A percentile compares a stretch with the other conserved stretches of the same genome.
phyloP scores from a whole-genome alignment of 1,284 basidiomycete species.

The Fomitopsis betulina region DNA sequence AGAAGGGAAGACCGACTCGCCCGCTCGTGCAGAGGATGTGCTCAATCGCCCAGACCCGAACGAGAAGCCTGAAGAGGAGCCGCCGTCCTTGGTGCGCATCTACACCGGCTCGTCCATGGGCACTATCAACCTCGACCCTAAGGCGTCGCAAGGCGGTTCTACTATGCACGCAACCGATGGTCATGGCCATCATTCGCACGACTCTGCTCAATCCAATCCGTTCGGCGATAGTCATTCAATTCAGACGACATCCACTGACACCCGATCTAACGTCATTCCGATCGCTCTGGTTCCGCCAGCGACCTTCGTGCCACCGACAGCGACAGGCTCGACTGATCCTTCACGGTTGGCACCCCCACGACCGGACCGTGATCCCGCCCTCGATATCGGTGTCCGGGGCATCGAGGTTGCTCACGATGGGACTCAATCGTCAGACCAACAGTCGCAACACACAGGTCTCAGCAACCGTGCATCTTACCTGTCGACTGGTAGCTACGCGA shows the following conservation, averaged over 20 bases:
- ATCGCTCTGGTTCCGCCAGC: slow-evolving; percentile 74
- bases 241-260: slow-evolving; percentile 64
- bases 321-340: slow-evolving; percentile 19
- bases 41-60: slow-evolving; percentile 74
- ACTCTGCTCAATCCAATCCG: slow-evolving; percentile 51
- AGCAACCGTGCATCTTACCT: slow-evolving; percentile 66
- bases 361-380: slow-evolving; percentile 56
- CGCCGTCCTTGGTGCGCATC: slow-evolving; percentile 40
- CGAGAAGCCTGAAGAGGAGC: slow-evolving; percentile 47
- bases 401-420: slow-evolving; percentile 54
- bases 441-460: slow-evolving; percentile 50
- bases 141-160: slow-evolving; percentile 34
- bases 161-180: slow-evolving; percentile 24
- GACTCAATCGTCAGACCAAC: slow-evolving; percentile 38
- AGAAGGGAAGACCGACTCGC: slow-evolving; percentile 55
- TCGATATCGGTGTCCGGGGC: slow-evolving; percentile 59
- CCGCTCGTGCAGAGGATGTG: slow-evolving; percentile 69
- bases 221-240: slow-evolving; percentile 74
- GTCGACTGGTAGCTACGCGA: slow-evolving; percentile 69
- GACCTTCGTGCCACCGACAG: slow-evolving; percentile 27
- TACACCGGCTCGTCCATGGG: slow-evolving; percentile 41
- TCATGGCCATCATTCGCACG: slow-evolving; percentile 25
- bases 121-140: slow-evolving; percentile 55
- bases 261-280: slow-evolving; percentile 80
- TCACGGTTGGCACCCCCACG: slow-evolving; percentile 39